These are phyloP conservation scores for Myxozyma sirexii DNA, from an alignment of 805 yeast species.

Conservation along the genomic window DNA sequence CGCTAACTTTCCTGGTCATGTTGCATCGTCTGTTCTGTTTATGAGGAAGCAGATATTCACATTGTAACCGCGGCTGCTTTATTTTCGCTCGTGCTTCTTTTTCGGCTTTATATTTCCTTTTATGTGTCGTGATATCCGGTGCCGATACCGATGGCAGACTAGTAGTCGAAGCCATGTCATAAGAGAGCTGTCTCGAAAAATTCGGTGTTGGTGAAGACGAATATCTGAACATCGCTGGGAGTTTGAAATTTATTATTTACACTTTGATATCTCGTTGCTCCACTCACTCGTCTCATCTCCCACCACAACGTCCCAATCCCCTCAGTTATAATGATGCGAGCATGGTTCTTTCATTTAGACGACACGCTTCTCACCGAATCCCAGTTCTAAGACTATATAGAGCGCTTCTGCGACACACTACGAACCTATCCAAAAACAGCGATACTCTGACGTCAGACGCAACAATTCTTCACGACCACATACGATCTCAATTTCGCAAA, in stretches of 20 bases:
- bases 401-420: slow-evolving; percentile 14
- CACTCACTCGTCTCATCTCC: not conserved
- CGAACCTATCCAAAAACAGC: not conserved
- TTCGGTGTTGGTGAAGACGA: too few relatives aligned
- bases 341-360: not conserved
- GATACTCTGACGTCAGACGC: not conserved
- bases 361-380: slow-evolving; percentile 4
- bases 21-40: slow-evolving; percentile 62
- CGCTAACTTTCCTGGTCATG: slow-evolving; percentile 56
- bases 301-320: not conserved
- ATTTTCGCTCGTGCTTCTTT: not conserved
- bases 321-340: not conserved
- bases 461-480: not conserved
- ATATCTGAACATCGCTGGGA: not conserved
- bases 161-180: not conserved
- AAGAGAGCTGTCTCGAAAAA: too few relatives aligned
- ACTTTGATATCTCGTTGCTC: not conserved
- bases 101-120: not conserved
- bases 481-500: slow-evolving; percentile 1
- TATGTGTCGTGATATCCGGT: not conserved
- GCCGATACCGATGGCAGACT: not conserved
- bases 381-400: slow-evolving; percentile 22
- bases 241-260: not conserved
- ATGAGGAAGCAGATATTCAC: slow-evolving; percentile 52
- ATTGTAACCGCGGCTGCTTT: slow-evolving; percentile 19